Conservation (phyloP, 768 basidiomycete species). For the Rhizopogon sp. region DNA sequence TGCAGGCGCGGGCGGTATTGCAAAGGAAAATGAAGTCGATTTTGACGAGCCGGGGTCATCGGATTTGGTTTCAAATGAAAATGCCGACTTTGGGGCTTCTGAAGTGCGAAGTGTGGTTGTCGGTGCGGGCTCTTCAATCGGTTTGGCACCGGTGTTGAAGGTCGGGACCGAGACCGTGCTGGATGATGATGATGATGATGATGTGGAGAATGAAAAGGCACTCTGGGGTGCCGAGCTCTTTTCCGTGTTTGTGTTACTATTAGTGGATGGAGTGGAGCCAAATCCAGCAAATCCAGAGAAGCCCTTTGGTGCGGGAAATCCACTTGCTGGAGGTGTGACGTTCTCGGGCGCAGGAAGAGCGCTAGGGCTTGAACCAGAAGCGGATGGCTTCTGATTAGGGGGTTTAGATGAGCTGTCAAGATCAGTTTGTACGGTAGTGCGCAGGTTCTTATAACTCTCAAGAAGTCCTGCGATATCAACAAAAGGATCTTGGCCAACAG, state of each 20-base stretch:
- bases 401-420: constrained; percentile 35
- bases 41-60: constrained; percentile 6
- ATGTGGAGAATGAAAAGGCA: constrained; percentile 9
- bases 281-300: constrained; percentile 35
- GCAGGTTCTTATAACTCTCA: constrained; percentile 54
- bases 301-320: constrained; percentile 31
- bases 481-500: constrained; percentile 67
- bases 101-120: constrained; percentile 9
- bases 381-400: constrained; percentile 1
- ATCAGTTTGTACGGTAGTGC: constrained; percentile 51
- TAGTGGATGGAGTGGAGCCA: constrained; percentile 6
- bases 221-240: constrained; percentile 23
- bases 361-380: constrained; percentile 9
- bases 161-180: constrained; percentile 3
- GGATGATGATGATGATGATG: constrained; percentile 10
- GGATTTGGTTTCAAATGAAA: constrained; percentile 15
- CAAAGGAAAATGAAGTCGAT: constrained; percentile 16
- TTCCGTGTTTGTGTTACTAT: constrained; percentile 9
- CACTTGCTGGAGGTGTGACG: constrained; percentile 1
- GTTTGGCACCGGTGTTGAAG: constrained; percentile 14
- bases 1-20: constrained; percentile 6
- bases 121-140: constrained; percentile 9
- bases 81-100: constrained; percentile 25
- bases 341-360: constrained; percentile 11
- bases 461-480: constrained; percentile 52